Conservation (phyloP, 2,329 filamentous ascomycete species). For the Fusarium chaquense region DNA sequence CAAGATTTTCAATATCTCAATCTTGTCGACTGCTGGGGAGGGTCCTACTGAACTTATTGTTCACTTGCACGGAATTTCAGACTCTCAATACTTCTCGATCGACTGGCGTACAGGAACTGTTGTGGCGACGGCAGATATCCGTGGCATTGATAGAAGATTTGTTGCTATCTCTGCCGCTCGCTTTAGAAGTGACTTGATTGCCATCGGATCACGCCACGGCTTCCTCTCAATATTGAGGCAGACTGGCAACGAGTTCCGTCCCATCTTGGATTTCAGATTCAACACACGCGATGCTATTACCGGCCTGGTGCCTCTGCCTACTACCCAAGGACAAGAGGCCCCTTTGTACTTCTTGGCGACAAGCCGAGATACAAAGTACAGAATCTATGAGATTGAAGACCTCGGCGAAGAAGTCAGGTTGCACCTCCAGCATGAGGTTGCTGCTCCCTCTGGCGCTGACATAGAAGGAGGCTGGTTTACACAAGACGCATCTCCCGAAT, state of each 20-base stretch:
- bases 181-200: slow-evolving; percentile 57
- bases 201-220: slow-evolving; percentile 66
- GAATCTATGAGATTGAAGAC: slow-evolving; percentile 66
- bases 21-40: slow-evolving; percentile 47
- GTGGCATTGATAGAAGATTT: slow-evolving; percentile 61
- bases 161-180: slow-evolving; percentile 61
- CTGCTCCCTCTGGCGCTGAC: slow-evolving; percentile 78
- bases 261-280: slow-evolving; percentile 53
- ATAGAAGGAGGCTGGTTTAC: slow-evolving; percentile 78
- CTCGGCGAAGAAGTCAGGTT: slow-evolving; percentile 47
- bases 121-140: slow-evolving; percentile 49
- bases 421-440: slow-evolving; percentile 73
- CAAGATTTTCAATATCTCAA: slow-evolving; percentile 65
- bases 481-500: slow-evolving; percentile 56
- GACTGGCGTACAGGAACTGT: slow-evolving; percentile 49
- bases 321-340: slow-evolving; percentile 30
- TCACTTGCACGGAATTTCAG: slow-evolving; percentile 60
- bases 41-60: slow-evolving; percentile 55
- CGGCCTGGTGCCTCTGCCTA: slow-evolving; percentile 65
- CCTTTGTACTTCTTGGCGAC: slow-evolving; percentile 72
- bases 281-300: slow-evolving; percentile 75
- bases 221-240: slow-evolving; percentile 55
- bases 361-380: slow-evolving; percentile 80
- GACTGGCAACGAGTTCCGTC: slow-evolving; percentile 46
- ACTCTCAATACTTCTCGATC: slow-evolving; percentile 59